Evolutionary conservation across 73 alveolate species (phyloP), one percentile per base, ranked within the genome.

Genomic region (Symbiodinium natans): DNA sequence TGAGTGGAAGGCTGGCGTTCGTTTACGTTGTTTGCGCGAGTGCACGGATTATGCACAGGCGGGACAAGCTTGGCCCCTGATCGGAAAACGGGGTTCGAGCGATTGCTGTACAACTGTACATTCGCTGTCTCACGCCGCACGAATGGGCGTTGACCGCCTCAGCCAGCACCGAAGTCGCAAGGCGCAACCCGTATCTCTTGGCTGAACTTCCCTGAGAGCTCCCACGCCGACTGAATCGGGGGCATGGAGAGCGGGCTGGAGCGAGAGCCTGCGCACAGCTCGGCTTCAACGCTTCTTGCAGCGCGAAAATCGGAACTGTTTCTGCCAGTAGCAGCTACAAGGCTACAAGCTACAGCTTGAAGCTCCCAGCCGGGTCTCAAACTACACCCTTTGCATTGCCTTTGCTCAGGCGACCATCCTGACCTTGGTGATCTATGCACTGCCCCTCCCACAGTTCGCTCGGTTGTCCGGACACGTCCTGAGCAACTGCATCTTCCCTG

Each of bases 221-320:
- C 77, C 36, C 15, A n/a, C 96, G 96, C 77, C 27, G 96, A 63
- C 52, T 39, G 82, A 56, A 89, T 89, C 54, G 96, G 96, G 31
- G 96, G 96, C 96, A 89, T 89, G 38, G 95, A 56, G 86, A 88
- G 42, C 87, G 96, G 96, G 36, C 96, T 89, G 46, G 96, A 89
- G 27, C 96, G 75, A 5, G 96, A 63, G 52, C 96, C 86, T 48
- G 39, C 77, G 77, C 77, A 5, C 10, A 21, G n/a, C n/a, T n/a
- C n/a, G n/a, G n/a, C n/a, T n/a, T n/a, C n/a, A n/a, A n/a, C n/a
- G n/a, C n/a, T n/a, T n/a, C n/a, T n/a, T n/a, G n/a, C n/a, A n/a
- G n/a, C n/a, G n/a, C n/a, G n/a, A n/a, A n/a, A n/a, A n/a, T n/a
- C n/a, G n/a, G n/a, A n/a, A n/a, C n/a, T n/a, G n/a, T n/a, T n/a